A percentile compares a stretch with the other conserved stretches of the same genome.
phyloP scores from a whole-genome alignment of 495 filamentous ascomycete genomes.

The Xylaria nigripes region DNA sequence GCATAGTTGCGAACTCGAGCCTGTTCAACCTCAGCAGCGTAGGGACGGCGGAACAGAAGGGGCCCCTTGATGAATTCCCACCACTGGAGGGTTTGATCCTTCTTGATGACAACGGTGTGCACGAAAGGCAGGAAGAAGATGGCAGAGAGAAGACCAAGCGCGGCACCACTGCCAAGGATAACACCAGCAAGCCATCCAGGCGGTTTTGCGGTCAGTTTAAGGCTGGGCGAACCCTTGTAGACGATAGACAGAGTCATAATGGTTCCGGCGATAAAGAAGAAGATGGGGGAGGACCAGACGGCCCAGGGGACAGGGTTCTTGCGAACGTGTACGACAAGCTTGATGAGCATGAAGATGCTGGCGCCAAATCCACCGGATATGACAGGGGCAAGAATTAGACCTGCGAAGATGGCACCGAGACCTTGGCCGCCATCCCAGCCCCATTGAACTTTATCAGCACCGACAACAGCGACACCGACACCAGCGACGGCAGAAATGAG shows the following conservation, averaged over 20 bases:
- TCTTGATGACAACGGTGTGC: slow-evolving; percentile 46
- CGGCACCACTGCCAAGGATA: slow-evolving; percentile 46
- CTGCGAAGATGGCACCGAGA: slow-evolving; percentile 53
- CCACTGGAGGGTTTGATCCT: slow-evolving; percentile 46
- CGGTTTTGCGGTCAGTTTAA: slow-evolving; percentile 49
- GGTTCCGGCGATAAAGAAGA: slow-evolving; percentile 50
- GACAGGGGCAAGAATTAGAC: slow-evolving; percentile 51
- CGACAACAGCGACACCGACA: slow-evolving; percentile 53
- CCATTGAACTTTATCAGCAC: slow-evolving; percentile 50
- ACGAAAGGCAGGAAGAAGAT: slow-evolving; percentile 55
- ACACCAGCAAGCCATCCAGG: slow-evolving; percentile 48
- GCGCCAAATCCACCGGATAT: slow-evolving; percentile 51
- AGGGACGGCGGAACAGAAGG: slow-evolving; percentile 41
- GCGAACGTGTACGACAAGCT: slow-evolving; percentile 49
- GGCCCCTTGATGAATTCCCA: slow-evolving; percentile 47
- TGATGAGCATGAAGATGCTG: slow-evolving; percentile 54
- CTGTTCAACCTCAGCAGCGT: slow-evolving; percentile 32
- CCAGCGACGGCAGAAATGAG: slow-evolving; percentile 55
- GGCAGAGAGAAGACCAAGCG: slow-evolving; percentile 42
- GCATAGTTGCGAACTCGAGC: slow-evolving; percentile 34
- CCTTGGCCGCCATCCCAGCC: slow-evolving; percentile 54
- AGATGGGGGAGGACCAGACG: slow-evolving; percentile 50
- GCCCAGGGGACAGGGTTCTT: slow-evolving; percentile 50
- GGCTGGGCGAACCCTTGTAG: slow-evolving; percentile 54
- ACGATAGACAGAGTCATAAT: slow-evolving; percentile 55